Evolutionary conservation across 257 asterid genomes (phyloP).

Genomic region (Nicotiana attenuata): DNA sequence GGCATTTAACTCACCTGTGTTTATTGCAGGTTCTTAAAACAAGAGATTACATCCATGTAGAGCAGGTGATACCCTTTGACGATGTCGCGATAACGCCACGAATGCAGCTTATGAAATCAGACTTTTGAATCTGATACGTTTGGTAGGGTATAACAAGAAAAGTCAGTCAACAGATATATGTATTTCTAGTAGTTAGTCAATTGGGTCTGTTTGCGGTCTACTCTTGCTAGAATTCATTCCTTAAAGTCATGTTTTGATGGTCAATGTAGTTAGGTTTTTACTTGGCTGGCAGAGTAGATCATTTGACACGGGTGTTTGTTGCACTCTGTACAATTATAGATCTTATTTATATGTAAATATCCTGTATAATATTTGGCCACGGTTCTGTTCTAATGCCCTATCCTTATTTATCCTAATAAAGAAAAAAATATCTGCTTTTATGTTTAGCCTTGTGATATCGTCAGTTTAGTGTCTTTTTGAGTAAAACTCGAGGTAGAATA

Average conservation of each 20-base stretch:
- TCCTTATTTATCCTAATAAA: not conserved
- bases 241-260: slow-evolving; percentile 7
- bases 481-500: no score
- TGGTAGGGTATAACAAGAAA: not conserved
- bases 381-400: not conserved
- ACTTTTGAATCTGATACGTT: slow-evolving; percentile 23
- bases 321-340: slow-evolving; percentile 11
- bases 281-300: slow-evolving; percentile 12
- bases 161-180: not conserved
- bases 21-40: slow-evolving; percentile 50
- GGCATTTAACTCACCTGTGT: no score
- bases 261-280: slow-evolving; percentile 9
- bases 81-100: slow-evolving; percentile 34
- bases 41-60: slow-evolving; percentile 48
- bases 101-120: slow-evolving; percentile 35
- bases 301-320: slow-evolving; percentile 7
- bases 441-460: not conserved
- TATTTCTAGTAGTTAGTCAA: not conserved
- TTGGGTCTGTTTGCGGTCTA: slow-evolving; percentile 8
- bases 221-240: slow-evolving; percentile 9
- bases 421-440: not conserved
- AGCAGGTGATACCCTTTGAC: slow-evolving; percentile 39
- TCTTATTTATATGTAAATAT: slow-evolving; percentile 7
- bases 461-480: no score
- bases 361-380: slow-evolving; percentile 8